Evolutionary conservation across 306 rosid species (phyloP), one percentile per base, ranked within the genome.

Genomic region (Delonix regia): DNA sequence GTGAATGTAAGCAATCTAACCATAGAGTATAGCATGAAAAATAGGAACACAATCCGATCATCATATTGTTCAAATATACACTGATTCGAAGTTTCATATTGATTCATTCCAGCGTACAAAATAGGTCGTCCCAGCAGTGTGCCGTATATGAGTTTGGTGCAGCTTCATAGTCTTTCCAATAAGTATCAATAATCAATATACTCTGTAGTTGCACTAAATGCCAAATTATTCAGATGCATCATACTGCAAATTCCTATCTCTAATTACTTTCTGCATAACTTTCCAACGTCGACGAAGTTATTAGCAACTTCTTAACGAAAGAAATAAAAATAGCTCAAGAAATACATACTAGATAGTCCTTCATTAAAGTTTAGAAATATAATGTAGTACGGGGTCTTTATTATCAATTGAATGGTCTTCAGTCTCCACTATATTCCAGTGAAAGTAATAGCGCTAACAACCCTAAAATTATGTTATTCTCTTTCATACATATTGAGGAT

Each of bases 201-300:
- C n/a, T n/a, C n/a, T n/a, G n/a, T n/a, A 56, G 38, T 71, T 72
- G 53, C 16, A 9, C 25, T 24, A 73, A 38, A 39, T 15, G 47
- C 36, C 38, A 73, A 72, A 55, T 55, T 15, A 41, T 36, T 16
- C 42, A 59, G 15, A 14, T 55, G 15, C 16, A 16, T 38, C 41
- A 73, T 22, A 73, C 4, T 22, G 28, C 41, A 36, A 36, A 14
- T 72, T 53, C 47, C 65, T 51, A 53, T 38, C 52, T 53, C 51
- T 13, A 21, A 21, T 12, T 42, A 14, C 42, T 67, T 64, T 13
- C 2, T 10, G 53, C 53, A 67, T 42, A 14, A 67, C 30, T 49
- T 15, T 70, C 27, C 61, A 70, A 70, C n/a, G n/a, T 49, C 18
- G 16, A 70, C n/a, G 15, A 49, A 70, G 61, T 18, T n/a, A 49